Percentiles rank a stretch among this genome's conserved stretches.
These are phyloP conservation scores for Erysimum cheiranthoides DNA, from an alignment of 345 rosid species.

Conservation along the genomic window DNA sequence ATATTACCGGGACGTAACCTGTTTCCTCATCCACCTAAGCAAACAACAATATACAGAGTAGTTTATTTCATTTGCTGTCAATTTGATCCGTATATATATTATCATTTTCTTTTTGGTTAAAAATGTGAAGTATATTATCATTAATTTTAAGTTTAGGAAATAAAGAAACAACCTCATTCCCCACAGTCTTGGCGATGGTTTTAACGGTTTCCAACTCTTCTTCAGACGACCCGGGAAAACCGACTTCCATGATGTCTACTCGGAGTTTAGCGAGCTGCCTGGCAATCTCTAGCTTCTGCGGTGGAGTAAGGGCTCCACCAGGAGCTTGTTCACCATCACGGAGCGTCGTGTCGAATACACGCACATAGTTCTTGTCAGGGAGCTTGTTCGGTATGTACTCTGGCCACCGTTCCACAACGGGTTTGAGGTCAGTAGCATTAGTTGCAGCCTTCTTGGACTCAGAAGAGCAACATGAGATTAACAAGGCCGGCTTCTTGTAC, in stretches of 20 bases:
- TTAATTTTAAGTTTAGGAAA: background rate
- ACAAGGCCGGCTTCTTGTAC: slow-evolving; percentile 28
- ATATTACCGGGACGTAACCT: slow-evolving; percentile 86
- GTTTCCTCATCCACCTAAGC: slow-evolving; percentile 49
- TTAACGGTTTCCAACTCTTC: slow-evolving; percentile 82
- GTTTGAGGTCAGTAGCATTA: slow-evolving; percentile 28
- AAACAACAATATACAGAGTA: background rate
- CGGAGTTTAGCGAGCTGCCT: slow-evolving; percentile 81
- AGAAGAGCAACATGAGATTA: slow-evolving; percentile 38
- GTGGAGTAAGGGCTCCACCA: slow-evolving; percentile 85
- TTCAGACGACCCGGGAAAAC: slow-evolving; percentile 79
- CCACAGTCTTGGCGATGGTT: slow-evolving; percentile 73
- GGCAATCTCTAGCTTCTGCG: slow-evolving; percentile 84
- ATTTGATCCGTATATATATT: background rate
- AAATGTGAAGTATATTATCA: background rate
- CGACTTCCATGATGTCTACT: slow-evolving; percentile 90
- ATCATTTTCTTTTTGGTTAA: too few species aligned
- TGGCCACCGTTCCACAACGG: slow-evolving; percentile 50
- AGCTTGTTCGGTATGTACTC: slow-evolving; percentile 69
- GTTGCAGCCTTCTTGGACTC: slow-evolving; percentile 17
- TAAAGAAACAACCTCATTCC: slow-evolving; percentile 54
- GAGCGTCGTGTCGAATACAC: slow-evolving; percentile 91
- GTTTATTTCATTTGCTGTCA: background rate
- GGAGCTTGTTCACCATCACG: slow-evolving; percentile 99
- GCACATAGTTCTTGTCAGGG: slow-evolving; percentile 71